Evolutionary conservation across 2,329 filamentous ascomycete species (phyloP).

Genomic region (Aspergillus sp.): DNA sequence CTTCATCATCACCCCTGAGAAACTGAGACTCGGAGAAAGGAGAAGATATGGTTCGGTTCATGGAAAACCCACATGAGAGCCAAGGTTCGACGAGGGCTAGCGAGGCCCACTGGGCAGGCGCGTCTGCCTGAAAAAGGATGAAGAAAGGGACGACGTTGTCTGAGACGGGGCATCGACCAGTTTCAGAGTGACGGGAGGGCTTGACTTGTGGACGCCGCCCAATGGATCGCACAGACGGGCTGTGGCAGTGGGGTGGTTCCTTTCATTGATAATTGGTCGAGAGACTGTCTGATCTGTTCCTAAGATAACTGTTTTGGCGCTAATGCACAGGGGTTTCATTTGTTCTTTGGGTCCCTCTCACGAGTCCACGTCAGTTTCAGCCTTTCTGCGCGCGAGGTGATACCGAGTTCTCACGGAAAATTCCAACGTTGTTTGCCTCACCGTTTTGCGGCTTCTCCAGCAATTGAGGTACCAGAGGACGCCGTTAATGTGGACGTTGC

Average conservation of each 20-base stretch:
- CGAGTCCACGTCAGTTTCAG: slow-evolving; percentile 25
- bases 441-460: not conserved
- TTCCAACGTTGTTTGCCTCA: not conserved
- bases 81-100: slow-evolving; percentile 17
- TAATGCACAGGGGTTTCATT: slow-evolving; percentile 21
- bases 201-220: slow-evolving; percentile 9
- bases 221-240: slow-evolving; percentile 18
- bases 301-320: slow-evolving; percentile 20
- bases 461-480: not conserved
- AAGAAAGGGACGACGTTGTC: slow-evolving; percentile 16
- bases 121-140: slow-evolving; percentile 10
- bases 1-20: not conserved
- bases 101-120: slow-evolving; percentile 20
- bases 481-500: not conserved
- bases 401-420: not conserved
- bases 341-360: slow-evolving; percentile 17
- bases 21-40: not conserved
- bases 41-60: slow-evolving; percentile 5
- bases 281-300: slow-evolving; percentile 13
- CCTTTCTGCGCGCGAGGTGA: slow-evolving; percentile 13
- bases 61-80: slow-evolving; percentile 4
- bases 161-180: slow-evolving; percentile 19
- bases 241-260: not conserved
- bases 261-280: slow-evolving; percentile 8
- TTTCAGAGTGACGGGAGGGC: slow-evolving; percentile 26